These are phyloP conservation scores for Coemansia sp. DNA, from an alignment of 192 early-diverging fungal species.

Conservation along the genomic window DNA sequence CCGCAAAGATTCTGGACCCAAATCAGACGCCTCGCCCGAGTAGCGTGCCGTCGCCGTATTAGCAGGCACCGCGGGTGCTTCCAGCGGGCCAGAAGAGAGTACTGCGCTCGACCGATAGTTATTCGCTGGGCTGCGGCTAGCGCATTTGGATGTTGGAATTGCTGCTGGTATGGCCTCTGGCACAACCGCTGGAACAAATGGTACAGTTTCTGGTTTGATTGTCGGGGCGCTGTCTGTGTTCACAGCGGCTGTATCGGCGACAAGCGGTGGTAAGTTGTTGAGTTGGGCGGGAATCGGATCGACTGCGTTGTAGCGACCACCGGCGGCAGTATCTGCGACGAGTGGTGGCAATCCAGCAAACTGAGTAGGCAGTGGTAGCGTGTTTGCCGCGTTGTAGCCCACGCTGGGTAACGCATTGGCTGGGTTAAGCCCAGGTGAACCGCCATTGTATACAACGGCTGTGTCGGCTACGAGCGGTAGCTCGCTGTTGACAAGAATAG, in stretches of 20 bases:
- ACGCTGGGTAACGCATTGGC: neutral
- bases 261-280: neutral
- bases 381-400: neutral
- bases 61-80: neutral
- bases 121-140: neutral
- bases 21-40: neutral
- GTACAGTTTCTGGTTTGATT: neutral
- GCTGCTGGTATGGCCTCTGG: neutral
- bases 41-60: conserved; percentile 1
- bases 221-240: neutral
- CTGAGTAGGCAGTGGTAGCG: neutral
- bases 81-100: neutral
- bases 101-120: neutral
- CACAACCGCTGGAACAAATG: neutral
- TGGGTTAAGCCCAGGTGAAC: neutral
- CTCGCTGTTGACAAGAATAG: neutral
- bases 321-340: neutral
- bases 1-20: conserved; percentile 1
- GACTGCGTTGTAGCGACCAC: no score
- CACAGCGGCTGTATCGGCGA: neutral
- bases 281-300: neutral
- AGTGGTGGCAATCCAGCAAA: neutral
- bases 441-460: neutral
- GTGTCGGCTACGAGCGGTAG: neutral
- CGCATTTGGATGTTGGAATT: neutral